Conservation (phyloP, 768 basidiomycete genomes). For the Boletellus ananas region DNA sequence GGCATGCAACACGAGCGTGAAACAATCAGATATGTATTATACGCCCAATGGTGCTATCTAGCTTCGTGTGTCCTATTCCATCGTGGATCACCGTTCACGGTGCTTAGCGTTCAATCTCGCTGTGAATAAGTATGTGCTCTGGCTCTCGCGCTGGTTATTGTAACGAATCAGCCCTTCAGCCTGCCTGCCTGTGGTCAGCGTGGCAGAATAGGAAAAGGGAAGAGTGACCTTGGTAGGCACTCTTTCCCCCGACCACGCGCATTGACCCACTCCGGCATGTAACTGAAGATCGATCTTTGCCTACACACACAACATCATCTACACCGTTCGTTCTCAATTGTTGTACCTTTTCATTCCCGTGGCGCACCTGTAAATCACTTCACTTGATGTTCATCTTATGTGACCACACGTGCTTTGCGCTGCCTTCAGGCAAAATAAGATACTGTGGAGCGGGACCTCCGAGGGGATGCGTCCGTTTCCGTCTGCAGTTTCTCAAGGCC, state of each 20-base stretch:
- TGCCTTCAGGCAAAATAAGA: slow-evolving; percentile 55
- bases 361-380: background rate
- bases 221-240: slow-evolving; percentile 48
- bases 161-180: slow-evolving; percentile 52
- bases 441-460: slow-evolving; percentile 79
- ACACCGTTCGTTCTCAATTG: background rate
- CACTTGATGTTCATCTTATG: slow-evolving; percentile 74
- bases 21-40: too few species aligned
- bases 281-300: too few species aligned
- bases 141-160: slow-evolving; percentile 28
- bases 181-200: slow-evolving; percentile 60
- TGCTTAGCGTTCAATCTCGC: too few species aligned
- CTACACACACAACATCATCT: background rate
- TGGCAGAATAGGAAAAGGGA: slow-evolving; percentile 32
- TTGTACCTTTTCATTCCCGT: background rate
- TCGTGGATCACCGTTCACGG: too few species aligned
- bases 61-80: too few species aligned
- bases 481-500: slow-evolving; percentile 32
- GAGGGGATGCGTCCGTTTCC: slow-evolving; percentile 48
- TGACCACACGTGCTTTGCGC: slow-evolving; percentile 73
- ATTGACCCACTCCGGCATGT: too few species aligned
- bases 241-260: background rate
- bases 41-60: too few species aligned
- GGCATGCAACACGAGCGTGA: slow-evolving; percentile 40
- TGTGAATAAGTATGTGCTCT: too few species aligned